Evolutionary conservation across 805 yeast species (phyloP).

Genomic region (Wickerhamiella cacticola): DNA sequence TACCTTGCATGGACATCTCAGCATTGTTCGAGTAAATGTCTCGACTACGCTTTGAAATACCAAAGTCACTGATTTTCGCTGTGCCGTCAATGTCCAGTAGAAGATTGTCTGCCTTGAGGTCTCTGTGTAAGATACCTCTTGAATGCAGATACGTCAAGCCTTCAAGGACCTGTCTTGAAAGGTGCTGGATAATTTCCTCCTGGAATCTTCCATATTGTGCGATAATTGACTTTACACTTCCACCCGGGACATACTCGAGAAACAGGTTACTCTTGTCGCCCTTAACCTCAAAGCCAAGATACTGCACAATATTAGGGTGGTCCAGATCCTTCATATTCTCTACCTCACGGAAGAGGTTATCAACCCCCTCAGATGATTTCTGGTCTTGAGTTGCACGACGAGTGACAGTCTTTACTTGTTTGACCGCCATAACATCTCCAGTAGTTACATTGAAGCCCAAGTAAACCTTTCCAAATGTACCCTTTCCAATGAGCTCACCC

Average conservation of each 20-base stretch:
- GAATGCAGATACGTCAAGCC: constrained; percentile 85
- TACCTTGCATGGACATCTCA: constrained; percentile 97
- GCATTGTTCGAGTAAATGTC: constrained; percentile 85
- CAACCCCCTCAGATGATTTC: constrained; percentile 46
- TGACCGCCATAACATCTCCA: constrained; percentile 98
- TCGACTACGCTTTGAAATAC: constrained; percentile 75
- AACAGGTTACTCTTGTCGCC: constrained; percentile 71
- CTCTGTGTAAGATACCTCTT: constrained; percentile 81
- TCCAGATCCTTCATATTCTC: constrained; percentile 88
- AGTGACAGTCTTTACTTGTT: constrained; percentile 62
- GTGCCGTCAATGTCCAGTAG: constrained; percentile 83
- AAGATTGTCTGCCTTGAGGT: constrained; percentile 86
- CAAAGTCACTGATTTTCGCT: constrained; percentile 92
- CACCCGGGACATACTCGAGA: constrained; percentile 95
- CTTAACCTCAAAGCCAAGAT: constrained; percentile 78
- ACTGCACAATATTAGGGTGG: constrained; percentile 89
- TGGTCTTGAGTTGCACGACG: constrained; percentile 17
- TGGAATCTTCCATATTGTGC: constrained; percentile 76
- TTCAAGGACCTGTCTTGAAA: constrained; percentile 66
- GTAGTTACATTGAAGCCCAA: constrained; percentile 88
- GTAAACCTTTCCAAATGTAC: constrained; percentile 90
- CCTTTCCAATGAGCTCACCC: constrained; percentile 93
- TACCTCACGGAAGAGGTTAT: constrained; percentile 79
- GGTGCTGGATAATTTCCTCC: constrained; percentile 55
- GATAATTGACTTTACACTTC: constrained; percentile 80